phyloP scores from a whole-genome alignment of 2,329 filamentous ascomycete species.

The Trichophyton mentagrophytes region DNA sequence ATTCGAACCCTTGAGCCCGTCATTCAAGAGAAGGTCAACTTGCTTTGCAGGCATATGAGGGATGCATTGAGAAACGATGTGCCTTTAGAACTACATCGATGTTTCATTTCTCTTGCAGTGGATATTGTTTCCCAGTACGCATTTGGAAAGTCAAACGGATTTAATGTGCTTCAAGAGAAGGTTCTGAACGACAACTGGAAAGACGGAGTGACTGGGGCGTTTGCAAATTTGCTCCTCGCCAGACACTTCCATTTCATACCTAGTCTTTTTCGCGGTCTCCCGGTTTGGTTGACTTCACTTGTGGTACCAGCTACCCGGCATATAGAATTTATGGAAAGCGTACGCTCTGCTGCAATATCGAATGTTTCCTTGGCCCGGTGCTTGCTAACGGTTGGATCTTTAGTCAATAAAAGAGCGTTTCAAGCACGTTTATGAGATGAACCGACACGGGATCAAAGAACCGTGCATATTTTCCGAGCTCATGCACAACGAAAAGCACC shows the following conservation, averaged over 20 bases:
- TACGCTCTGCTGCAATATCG: background rate
- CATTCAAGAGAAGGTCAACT: conserved; percentile 11
- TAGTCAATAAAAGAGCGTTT: background rate
- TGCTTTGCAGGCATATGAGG: conserved; percentile 8
- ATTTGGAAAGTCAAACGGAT: background rate
- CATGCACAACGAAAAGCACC: conserved; percentile 10
- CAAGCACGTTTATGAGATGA: background rate
- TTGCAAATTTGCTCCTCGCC: background rate
- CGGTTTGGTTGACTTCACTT: background rate
- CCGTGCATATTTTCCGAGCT: background rate
- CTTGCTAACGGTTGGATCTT: too few relatives aligned
- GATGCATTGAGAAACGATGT: background rate
- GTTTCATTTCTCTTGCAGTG: background rate
- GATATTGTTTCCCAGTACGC: background rate
- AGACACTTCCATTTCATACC: background rate
- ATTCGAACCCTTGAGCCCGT: conserved; percentile 13
- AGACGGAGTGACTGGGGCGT: background rate
- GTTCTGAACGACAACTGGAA: background rate
- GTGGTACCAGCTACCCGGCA: background rate
- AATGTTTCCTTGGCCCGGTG: too few relatives aligned
- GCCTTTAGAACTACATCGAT: background rate
- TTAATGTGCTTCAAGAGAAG: background rate
- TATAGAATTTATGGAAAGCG: background rate
- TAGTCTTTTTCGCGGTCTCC: background rate
- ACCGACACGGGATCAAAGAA: background rate